Conservation (phyloP, 169 alveolate species). For the Eimeria zaria region DNA sequence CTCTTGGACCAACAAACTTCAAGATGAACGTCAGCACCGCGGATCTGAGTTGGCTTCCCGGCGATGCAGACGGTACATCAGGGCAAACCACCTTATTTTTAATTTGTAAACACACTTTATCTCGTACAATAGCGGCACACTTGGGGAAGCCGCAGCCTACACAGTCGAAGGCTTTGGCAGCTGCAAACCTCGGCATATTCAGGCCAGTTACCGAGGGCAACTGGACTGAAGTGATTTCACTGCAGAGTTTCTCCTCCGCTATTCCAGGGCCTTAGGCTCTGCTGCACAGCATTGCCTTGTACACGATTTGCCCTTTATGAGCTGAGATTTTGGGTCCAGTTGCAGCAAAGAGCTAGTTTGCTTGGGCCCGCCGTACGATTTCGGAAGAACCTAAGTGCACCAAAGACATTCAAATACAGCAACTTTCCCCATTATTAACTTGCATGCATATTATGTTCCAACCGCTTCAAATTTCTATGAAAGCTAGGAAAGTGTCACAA, state of each 20-base stretch:
- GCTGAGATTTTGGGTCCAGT: not conserved
- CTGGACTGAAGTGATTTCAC: not conserved
- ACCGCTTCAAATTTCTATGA: not conserved
- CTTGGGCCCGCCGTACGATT: too few species aligned
- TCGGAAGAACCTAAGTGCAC: not conserved
- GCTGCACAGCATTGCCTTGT: not conserved
- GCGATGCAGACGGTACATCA: constrained; percentile 79
- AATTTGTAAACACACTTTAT: not conserved
- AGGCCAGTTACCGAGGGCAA: not conserved
- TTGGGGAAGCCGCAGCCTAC: not conserved
- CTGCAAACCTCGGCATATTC: not conserved
- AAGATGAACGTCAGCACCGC: constrained; percentile 68
- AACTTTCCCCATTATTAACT: not conserved
- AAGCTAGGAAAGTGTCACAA: not conserved
- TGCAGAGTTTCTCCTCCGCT: not conserved
- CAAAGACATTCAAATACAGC: not conserved
- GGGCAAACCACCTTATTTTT: not conserved
- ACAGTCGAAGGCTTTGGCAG: not conserved
- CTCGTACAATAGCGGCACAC: not conserved
- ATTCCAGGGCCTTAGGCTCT: not conserved
- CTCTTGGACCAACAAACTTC: not conserved
- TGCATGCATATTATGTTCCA: not conserved
- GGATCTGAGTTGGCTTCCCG: constrained; percentile 84
- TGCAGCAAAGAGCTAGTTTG: not conserved
- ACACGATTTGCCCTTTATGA: not conserved